Evolutionary conservation across 2,329 filamentous ascomycete species (phyloP).

Genomic region (Aspergillus sp.): DNA sequence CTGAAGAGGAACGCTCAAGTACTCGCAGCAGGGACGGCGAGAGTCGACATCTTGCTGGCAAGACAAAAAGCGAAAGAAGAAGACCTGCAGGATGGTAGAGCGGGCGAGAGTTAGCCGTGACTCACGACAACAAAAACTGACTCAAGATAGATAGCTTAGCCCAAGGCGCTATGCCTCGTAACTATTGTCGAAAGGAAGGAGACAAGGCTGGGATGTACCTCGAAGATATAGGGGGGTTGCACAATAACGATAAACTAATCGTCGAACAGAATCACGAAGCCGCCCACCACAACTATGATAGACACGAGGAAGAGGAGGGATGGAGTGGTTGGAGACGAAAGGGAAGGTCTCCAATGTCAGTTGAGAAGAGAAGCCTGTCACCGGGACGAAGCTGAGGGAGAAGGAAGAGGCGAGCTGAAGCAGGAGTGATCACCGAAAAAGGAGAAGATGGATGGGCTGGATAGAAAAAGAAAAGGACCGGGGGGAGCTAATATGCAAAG

Average conservation of each 20-base stretch:
- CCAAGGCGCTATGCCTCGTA: background rate
- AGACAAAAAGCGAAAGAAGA: slow-evolving; percentile 14
- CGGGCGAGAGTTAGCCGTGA: slow-evolving; percentile 12
- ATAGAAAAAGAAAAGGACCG: slow-evolving; percentile 19
- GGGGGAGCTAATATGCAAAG: slow-evolving; percentile 27
- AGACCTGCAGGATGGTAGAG: slow-evolving; percentile 19
- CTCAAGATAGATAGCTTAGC: background rate
- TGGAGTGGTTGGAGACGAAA: slow-evolving; percentile 5
- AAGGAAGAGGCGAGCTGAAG: slow-evolving; percentile 21
- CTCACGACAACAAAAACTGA: background rate
- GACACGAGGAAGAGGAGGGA: slow-evolving; percentile 10
- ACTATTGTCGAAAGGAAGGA: background rate
- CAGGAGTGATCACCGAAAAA: slow-evolving; percentile 14
- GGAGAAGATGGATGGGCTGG: slow-evolving; percentile 14
- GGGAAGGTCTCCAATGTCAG: slow-evolving; percentile 11
- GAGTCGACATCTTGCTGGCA: slow-evolving; percentile 39
- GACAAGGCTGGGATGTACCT: slow-evolving; percentile 5
- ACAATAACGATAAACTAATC: slow-evolving; percentile 14
- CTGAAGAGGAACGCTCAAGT: slow-evolving; percentile 40
- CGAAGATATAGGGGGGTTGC: slow-evolving; percentile 7
- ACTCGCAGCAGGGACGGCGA: slow-evolving; percentile 27
- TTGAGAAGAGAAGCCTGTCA: slow-evolving; percentile 21
- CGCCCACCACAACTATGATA: slow-evolving; percentile 17
- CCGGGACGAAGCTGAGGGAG: slow-evolving; percentile 24
- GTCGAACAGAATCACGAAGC: slow-evolving; percentile 15